phyloP scores from a whole-genome alignment of 2,329 filamentous ascomycete species.

The Fusarium dlaminii region DNA sequence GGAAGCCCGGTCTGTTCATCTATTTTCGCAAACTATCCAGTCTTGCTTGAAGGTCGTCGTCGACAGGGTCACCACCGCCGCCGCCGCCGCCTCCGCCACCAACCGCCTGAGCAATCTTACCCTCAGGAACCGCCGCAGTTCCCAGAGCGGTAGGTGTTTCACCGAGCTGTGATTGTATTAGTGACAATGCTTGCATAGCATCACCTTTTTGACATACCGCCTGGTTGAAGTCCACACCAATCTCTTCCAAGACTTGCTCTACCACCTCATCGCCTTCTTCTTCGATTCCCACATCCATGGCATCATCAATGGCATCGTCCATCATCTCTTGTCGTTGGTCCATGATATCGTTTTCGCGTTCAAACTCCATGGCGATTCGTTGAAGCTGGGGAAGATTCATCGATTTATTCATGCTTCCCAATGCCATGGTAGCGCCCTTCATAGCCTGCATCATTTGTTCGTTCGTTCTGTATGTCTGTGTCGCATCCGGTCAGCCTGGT shows the following conservation, averaged over 20 bases:
- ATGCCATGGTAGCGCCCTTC: conserved; percentile 93
- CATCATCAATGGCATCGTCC: conserved; percentile 98
- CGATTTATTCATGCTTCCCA: conserved; percentile 96
- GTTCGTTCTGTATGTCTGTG: conserved; percentile 92
- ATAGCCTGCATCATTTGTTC: conserved; percentile 99
- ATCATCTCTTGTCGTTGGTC: conserved; percentile 99
- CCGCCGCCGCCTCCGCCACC: conserved; percentile 65
- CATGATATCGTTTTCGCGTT: conserved; percentile 99
- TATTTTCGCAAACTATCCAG: conserved; percentile 83
- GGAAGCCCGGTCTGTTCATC: conserved; percentile 1
- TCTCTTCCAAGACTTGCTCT: conserved; percentile 95
- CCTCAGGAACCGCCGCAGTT: conserved; percentile 75
- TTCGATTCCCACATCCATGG: conserved; percentile 88
- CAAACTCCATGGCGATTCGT: conserved; percentile 98
- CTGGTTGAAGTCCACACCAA: conserved; percentile 91
- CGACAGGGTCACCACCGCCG: conserved; percentile 70
- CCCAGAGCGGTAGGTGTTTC: conserved; percentile 90
- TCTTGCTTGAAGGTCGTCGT: conserved; percentile 93
- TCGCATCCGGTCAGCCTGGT: conserved; percentile 17
- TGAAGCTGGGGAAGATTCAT: conserved; percentile 98
- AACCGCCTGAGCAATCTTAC: conserved; percentile 85
- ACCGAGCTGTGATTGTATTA: conserved; percentile 71
- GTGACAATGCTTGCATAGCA: conserved; percentile 33
- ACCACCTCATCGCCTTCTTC: conserved; percentile 98
- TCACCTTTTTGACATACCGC: conserved; percentile 66